Evolutionary conservation across 495 filamentous ascomycete species (phyloP).

Genomic region (Aspergillus egyptiacus): DNA sequence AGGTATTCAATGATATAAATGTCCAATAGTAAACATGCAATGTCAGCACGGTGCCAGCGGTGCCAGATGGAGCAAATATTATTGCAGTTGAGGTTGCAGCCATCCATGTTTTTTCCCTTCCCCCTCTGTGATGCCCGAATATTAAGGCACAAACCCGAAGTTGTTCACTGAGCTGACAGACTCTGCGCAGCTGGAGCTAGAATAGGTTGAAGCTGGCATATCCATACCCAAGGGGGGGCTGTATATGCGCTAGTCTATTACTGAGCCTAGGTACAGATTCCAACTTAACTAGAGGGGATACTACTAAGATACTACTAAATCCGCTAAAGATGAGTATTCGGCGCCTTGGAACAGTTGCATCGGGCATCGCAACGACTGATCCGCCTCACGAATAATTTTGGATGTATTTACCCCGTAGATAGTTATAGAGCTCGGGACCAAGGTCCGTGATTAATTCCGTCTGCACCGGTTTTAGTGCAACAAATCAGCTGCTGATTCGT

Average conservation of each 20-base stretch:
- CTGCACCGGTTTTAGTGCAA: neutral
- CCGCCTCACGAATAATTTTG: neutral
- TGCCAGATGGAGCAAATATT: neutral
- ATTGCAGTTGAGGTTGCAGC: neutral
- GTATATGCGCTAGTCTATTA: neutral
- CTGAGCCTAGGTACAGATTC: neutral
- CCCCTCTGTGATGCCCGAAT: neutral
- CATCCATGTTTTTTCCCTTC: too few relatives aligned
- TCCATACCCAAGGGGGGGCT: neutral
- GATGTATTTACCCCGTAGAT: too few relatives aligned
- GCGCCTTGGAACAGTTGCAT: conserved; percentile 6
- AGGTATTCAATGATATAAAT: neutral
- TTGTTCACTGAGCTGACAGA: too few relatives aligned
- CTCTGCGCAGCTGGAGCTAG: too few relatives aligned
- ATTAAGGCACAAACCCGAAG: neutral
- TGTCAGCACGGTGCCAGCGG: neutral
- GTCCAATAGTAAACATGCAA: conserved; percentile 3
- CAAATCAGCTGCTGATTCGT: conserved; percentile 10
- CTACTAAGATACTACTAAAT: too few relatives aligned
- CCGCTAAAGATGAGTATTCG: neutral
- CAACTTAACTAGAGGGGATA: neutral
- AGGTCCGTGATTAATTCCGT: neutral
- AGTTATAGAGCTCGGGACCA: neutral
- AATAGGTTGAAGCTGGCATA: neutral
- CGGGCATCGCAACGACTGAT: neutral